Percentiles rank a stretch among this genome's conserved stretches.
These are phyloP conservation scores for Emiliania huxleyi DNA, from an alignment of 78 protist species.

Conservation along the genomic window DNA sequence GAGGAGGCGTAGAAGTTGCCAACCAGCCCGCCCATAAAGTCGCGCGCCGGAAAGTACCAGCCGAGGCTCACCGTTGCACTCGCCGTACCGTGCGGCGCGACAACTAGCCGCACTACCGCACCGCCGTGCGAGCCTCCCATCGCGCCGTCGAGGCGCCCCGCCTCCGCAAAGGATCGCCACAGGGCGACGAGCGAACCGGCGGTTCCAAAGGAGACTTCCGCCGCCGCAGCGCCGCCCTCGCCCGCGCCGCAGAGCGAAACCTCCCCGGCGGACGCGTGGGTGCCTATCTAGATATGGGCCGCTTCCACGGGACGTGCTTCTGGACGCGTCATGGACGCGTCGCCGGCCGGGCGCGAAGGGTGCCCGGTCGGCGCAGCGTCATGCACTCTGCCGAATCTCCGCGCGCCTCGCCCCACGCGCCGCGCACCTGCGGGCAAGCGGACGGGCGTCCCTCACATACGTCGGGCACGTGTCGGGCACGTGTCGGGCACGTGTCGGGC, in stretches of 20 bases:
- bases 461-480: no score
- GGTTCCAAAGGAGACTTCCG: neutral
- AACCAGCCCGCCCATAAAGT: neutral
- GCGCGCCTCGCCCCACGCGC: no score
- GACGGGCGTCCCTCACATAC: no score
- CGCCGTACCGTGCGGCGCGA: neutral
- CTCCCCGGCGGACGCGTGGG: neutral
- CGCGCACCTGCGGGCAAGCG: no score
- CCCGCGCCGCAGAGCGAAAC: neutral
- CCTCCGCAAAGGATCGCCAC: neutral
- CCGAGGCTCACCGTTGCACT: neutral
- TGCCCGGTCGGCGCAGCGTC: no score
- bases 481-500: no score
- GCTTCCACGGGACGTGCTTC: no score
- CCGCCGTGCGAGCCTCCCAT: neutral
- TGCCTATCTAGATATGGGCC: no score
- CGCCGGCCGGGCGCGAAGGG: no score
- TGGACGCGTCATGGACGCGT: no score
- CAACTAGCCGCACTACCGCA: neutral
- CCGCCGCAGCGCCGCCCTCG: no score
- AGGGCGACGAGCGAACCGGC: neutral
- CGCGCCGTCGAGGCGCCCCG: neutral
- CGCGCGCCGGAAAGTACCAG: neutral
- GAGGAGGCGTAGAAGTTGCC: neutral
- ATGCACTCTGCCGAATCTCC: no score